Evolutionary conservation across 805 yeast species (phyloP).

Genomic region (Zygoascus flipseniorum): DNA sequence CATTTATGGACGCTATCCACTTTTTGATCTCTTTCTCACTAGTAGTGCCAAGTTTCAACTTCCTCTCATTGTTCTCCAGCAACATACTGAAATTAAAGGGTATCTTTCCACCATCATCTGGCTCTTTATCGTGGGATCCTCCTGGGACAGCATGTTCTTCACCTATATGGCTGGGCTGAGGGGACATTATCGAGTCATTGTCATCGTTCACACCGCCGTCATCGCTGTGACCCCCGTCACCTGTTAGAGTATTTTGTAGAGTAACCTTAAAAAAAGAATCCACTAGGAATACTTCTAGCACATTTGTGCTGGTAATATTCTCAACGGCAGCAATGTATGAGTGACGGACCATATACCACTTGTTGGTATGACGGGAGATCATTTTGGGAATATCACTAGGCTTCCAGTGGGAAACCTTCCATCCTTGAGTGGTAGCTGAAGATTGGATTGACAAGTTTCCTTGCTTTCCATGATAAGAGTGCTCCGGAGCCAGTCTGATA

Average conservation of each 20-base stretch:
- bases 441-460: conserved; percentile 77
- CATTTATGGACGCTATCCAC: conserved; percentile 69
- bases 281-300: conserved; percentile 85
- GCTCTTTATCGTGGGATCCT: conserved; percentile 6
- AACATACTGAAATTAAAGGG: conserved; percentile 20
- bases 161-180: conserved; percentile 19
- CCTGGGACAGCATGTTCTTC: conserved; percentile 24
- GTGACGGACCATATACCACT: conserved; percentile 85
- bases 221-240: conserved; percentile 16
- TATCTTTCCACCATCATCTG: conserved; percentile 4
- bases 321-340: conserved; percentile 82
- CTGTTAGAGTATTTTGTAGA: conserved; percentile 24
- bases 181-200: neutral
- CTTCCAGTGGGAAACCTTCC: conserved; percentile 88
- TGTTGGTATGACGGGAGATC: conserved; percentile 83
- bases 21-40: conserved; percentile 71
- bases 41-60: conserved; percentile 47
- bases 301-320: conserved; percentile 76
- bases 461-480: conserved; percentile 78
- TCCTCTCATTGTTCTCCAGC: conserved; percentile 33
- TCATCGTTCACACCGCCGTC: conserved; percentile 11
- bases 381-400: conserved; percentile 73
- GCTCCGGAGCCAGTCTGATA: conserved; percentile 72
- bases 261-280: conserved; percentile 62
- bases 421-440: conserved; percentile 81